Conservation (phyloP, 192 early-diverging fungal genomes). For the Linnemannia hyalina region DNA sequence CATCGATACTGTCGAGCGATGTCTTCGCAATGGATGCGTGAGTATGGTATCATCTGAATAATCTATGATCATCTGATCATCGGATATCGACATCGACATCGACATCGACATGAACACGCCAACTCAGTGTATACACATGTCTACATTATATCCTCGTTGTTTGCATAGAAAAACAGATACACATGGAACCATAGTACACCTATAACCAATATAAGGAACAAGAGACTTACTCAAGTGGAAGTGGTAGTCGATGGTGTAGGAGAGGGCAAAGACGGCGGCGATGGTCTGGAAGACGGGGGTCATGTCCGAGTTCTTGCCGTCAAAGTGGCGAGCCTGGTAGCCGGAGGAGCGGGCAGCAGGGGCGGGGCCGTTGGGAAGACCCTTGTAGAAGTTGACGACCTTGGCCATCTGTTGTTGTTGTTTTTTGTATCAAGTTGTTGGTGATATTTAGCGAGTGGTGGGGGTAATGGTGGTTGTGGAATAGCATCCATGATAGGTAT, state of each 20-base stretch:
- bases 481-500: neutral
- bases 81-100: no score
- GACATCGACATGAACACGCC: no score
- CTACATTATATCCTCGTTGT: neutral
- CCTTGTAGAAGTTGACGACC: slow-evolving; percentile 81
- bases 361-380: slow-evolving; percentile 78
- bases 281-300: slow-evolving; percentile 76
- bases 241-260: slow-evolving; percentile 81
- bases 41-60: slow-evolving; percentile 20
- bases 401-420: slow-evolving; percentile 57
- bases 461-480: neutral
- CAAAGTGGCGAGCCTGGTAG: slow-evolving; percentile 81
- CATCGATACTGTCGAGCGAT: neutral
- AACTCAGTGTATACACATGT: slow-evolving; percentile 3
- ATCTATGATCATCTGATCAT: neutral
- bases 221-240: slow-evolving; percentile 79
- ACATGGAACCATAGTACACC: neutral
- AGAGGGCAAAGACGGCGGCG: slow-evolving; percentile 65
- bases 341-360: slow-evolving; percentile 68
- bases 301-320: slow-evolving; percentile 76
- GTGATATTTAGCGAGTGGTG: neutral
- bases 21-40: neutral
- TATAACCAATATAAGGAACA: neutral
- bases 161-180: neutral
- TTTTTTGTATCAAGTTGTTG: neutral